Percentiles rank a stretch among this genome's conserved stretches.
Conservation (phyloP, 495 filamentous ascomycete genomes). For the Rusavskia elegans region DNA sequence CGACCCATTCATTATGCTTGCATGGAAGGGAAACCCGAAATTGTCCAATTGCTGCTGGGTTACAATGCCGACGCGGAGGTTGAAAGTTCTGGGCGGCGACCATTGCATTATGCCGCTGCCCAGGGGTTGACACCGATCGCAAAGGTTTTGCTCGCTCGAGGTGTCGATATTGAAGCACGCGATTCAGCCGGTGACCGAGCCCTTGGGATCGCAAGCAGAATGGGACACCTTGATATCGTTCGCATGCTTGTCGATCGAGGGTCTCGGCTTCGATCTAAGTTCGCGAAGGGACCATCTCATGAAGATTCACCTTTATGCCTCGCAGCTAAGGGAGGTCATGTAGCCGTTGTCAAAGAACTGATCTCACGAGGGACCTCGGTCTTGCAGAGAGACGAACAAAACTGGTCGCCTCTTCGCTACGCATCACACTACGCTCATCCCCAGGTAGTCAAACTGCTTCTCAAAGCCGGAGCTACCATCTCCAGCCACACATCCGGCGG, state of each 20-base stretch:
- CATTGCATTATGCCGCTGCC: constrained; percentile 25
- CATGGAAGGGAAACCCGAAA: constrained; percentile 17
- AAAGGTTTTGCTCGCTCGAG: constrained; percentile 22
- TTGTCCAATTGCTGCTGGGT: constrained; percentile 24
- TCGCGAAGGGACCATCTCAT: constrained; percentile 13
- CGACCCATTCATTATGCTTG: constrained; percentile 33
- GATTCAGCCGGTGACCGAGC: constrained; percentile 24
- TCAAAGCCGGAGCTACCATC: constrained; percentile 2
- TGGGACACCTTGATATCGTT: constrained; percentile 23
- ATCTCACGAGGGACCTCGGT: constrained; percentile 23
- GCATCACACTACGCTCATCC: constrained; percentile 3
- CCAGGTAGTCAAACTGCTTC: constrained; percentile 2
- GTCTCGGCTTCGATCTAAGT: constrained; percentile 18
- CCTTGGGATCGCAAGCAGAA: constrained; percentile 21
- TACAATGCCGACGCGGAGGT: constrained; percentile 26
- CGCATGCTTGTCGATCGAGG: constrained; percentile 23
- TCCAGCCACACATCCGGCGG: constrained; percentile 1
- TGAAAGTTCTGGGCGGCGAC: constrained; percentile 15
- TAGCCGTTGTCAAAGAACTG: constrained; percentile 21
- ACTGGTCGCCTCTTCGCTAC: constrained; percentile 16
- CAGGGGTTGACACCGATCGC: constrained; percentile 19
- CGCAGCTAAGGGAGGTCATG: constrained; percentile 25
- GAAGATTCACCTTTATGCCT: constrained; percentile 29
- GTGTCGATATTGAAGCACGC: constrained; percentile 23
- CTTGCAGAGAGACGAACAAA: constrained; percentile 23